Evolutionary conservation across 1,284 basidiomycete species (phyloP).

Genomic region (Meripilus lineatus): DNA sequence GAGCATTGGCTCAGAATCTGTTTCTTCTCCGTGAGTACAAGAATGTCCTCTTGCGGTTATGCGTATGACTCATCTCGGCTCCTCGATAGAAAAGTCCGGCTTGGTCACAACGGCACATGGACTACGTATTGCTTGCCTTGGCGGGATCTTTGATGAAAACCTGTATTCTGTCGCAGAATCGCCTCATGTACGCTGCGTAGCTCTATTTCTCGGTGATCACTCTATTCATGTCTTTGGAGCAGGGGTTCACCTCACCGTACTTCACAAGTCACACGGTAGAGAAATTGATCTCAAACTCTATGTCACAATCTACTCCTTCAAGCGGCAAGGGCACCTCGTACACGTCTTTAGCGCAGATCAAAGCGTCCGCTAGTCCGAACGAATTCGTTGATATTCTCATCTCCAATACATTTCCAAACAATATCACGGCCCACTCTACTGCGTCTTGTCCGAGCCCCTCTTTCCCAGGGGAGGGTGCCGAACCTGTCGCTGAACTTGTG

Average conservation of each 20-base stretch:
- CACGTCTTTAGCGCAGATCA: constrained; percentile 65
- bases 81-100: constrained; percentile 69
- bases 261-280: constrained; percentile 69
- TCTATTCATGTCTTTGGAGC: neutral
- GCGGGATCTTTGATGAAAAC: constrained; percentile 67
- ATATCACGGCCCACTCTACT: constrained; percentile 62
- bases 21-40: constrained; percentile 72
- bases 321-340: constrained; percentile 39
- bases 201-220: no score
- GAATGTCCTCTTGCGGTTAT: neutral
- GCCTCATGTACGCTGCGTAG: constrained; percentile 54
- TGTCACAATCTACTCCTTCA: constrained; percentile 32
- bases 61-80: neutral
- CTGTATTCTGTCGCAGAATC: constrained; percentile 52
- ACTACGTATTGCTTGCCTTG: constrained; percentile 81
- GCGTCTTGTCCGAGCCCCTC: constrained; percentile 43
- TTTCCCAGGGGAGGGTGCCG: constrained; percentile 38
- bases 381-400: constrained; percentile 80
- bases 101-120: constrained; percentile 81
- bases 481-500: constrained; percentile 66
- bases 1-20: constrained; percentile 78
- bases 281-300: constrained; percentile 63
- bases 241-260: constrained; percentile 72
- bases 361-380: constrained; percentile 51
- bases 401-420: constrained; percentile 74